Evolutionary conservation across 495 filamentous ascomycete species (phyloP).

Genomic region (Xylaria venustula): DNA sequence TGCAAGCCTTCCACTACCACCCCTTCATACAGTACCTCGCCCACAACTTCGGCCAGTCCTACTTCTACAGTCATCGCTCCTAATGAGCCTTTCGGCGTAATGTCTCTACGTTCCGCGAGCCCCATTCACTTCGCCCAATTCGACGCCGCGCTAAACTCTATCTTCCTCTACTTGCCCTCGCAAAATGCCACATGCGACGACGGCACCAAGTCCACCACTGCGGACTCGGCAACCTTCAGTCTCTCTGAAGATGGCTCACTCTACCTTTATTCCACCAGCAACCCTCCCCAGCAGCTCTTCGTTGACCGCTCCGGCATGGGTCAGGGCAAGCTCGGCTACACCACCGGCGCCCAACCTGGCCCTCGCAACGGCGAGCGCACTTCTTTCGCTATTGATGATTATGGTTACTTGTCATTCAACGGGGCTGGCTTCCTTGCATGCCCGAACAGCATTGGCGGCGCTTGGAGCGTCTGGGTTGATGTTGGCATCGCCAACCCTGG

Average conservation of each 20-base stretch:
- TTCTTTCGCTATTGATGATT: constrained; percentile 40
- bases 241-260: constrained; percentile 43
- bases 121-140: constrained; percentile 43
- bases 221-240: constrained; percentile 43
- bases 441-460: constrained; percentile 44
- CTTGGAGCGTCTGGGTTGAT: constrained; percentile 50
- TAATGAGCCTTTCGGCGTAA: constrained; percentile 39
- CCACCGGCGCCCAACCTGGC: constrained; percentile 36
- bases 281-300: constrained; percentile 45
- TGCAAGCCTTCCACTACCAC: not conserved
- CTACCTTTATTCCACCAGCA: constrained; percentile 41
- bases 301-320: constrained; percentile 58
- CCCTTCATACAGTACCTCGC: not conserved
- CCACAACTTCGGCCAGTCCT: not conserved
- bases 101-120: constrained; percentile 48
- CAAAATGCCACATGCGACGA: constrained; percentile 48
- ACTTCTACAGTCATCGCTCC: constrained; percentile 14
- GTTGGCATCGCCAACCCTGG: constrained; percentile 44
- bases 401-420: constrained; percentile 43
- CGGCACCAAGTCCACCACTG: constrained; percentile 26
- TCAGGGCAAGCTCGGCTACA: constrained; percentile 52
- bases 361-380: constrained; percentile 43
- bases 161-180: constrained; percentile 41
- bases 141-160: constrained; percentile 41
- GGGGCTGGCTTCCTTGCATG: constrained; percentile 47